These are phyloP conservation scores for Ceratorhiza oryzae-sativae DNA, from an alignment of 1,284 basidiomycete genomes.

Conservation along the genomic window DNA sequence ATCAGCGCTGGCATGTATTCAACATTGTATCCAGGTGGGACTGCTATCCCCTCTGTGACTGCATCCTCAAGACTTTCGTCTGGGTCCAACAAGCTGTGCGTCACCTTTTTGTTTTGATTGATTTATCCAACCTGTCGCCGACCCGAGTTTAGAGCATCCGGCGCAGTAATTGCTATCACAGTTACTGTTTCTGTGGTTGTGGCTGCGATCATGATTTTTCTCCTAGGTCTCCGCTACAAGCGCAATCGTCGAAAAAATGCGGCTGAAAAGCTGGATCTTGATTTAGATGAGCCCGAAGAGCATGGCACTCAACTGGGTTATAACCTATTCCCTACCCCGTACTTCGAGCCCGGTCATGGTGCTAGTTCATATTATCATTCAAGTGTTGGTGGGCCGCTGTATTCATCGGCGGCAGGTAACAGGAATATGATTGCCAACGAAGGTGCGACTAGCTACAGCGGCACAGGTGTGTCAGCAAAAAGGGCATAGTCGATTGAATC, in stretches of 20 bases:
- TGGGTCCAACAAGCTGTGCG: neutral
- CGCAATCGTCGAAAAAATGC: neutral
- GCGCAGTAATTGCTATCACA: conserved; percentile 15
- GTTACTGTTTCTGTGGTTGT: neutral
- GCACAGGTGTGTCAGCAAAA: conserved; percentile 10
- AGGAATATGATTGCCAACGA: neutral
- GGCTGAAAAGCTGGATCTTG: conserved; percentile 13
- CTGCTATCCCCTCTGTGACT: neutral
- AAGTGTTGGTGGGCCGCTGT: neutral
- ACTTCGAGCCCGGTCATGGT: neutral
- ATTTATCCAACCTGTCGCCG: neutral
- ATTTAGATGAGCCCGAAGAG: neutral
- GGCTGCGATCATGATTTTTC: neutral
- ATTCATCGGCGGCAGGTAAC: neutral
- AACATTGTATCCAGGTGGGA: conserved; percentile 27
- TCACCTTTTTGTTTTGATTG: neutral
- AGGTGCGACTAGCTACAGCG: neutral
- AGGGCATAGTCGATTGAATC: neutral
- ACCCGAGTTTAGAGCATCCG: neutral
- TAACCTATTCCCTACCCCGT: conserved; percentile 6
- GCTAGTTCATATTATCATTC: neutral
- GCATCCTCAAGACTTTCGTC: neutral
- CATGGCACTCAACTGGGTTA: neutral
- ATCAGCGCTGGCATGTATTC: conserved; percentile 28
- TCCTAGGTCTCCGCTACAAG: conserved; percentile 16